These are phyloP conservation scores for Neocucurbitaria cava DNA, from an alignment of 2,329 filamentous ascomycete genomes.

Conservation along the genomic window DNA sequence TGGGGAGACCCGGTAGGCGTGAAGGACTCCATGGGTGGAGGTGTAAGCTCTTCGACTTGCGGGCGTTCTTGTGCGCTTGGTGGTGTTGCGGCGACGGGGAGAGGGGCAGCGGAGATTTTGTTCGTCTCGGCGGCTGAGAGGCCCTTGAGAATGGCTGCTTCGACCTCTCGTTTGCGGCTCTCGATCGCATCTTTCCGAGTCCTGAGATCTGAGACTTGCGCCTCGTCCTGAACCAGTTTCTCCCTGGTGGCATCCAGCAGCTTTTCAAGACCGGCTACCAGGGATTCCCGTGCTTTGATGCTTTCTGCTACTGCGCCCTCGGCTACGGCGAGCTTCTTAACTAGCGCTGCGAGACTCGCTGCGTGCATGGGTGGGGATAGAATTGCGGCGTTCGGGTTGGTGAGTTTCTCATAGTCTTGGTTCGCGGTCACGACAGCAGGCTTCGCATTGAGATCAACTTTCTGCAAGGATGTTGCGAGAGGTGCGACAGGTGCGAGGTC, in stretches of 20 bases:
- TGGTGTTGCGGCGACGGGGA: constrained; percentile 29
- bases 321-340: constrained; percentile 86
- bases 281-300: constrained; percentile 80
- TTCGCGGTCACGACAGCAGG: constrained; percentile 74
- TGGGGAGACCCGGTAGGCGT: constrained; percentile 60
- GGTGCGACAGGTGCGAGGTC: constrained; percentile 80
- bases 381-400: constrained; percentile 70
- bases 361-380: constrained; percentile 91
- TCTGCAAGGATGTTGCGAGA: constrained; percentile 75
- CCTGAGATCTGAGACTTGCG: constrained; percentile 67
- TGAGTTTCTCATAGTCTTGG: constrained; percentile 83
- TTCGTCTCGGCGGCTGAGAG: constrained; percentile 68
- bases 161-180: constrained; percentile 83
- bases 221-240: constrained; percentile 73
- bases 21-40: constrained; percentile 68
- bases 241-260: constrained; percentile 76
- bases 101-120: constrained; percentile 51
- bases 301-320: constrained; percentile 89
- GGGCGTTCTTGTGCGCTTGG: constrained; percentile 67
- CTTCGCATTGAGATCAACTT: constrained; percentile 72
- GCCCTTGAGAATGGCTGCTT: constrained; percentile 87
- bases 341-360: constrained; percentile 84
- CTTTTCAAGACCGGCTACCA: constrained; percentile 83
- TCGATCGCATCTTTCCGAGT: constrained; percentile 77
- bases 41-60: constrained; percentile 84